phyloP scores from a whole-genome alignment of 169 alveolate species.

The Plasmodium vivax region DNA sequence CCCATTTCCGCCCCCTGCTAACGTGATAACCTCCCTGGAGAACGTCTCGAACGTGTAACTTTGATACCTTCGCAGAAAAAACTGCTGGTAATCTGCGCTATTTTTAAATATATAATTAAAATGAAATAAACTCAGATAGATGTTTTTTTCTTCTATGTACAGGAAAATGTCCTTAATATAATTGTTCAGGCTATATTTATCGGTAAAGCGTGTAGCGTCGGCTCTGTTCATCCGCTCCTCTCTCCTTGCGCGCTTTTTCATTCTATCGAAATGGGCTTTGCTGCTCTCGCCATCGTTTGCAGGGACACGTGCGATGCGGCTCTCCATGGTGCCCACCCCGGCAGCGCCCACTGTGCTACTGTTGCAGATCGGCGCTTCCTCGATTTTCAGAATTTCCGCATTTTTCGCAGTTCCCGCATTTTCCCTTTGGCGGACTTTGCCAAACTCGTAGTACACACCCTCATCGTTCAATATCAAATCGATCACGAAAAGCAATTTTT shows the following conservation, averaged over 20 bases:
- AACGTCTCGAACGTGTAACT: slow-evolving; percentile 18
- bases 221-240: not conserved
- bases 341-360: not conserved
- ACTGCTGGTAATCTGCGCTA: slow-evolving; percentile 1
- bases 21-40: not conserved
- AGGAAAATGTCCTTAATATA: slow-evolving; percentile 48
- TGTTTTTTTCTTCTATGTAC: slow-evolving; percentile 64
- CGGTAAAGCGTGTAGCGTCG: not conserved
- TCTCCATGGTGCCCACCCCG: not conserved
- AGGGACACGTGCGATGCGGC: not conserved
- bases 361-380: not conserved
- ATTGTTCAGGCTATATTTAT: slow-evolving; percentile 23
- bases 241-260: not conserved
- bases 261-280: not conserved
- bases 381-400: not conserved
- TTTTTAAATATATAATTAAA: slow-evolving; percentile 37
- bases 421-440: not conserved
- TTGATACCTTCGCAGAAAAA: slow-evolving; percentile 19
- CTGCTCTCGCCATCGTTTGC: not conserved
- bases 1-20: not conserved
- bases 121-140: slow-evolving; percentile 41
- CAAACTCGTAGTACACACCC: slow-evolving; percentile 52
- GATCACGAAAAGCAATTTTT: slow-evolving; percentile 40
- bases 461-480: slow-evolving; percentile 64
- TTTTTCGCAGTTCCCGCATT: not conserved